These are phyloP conservation scores for Ascochyta lentis DNA, from an alignment of 2,329 filamentous ascomycete genomes.

Conservation along the genomic window DNA sequence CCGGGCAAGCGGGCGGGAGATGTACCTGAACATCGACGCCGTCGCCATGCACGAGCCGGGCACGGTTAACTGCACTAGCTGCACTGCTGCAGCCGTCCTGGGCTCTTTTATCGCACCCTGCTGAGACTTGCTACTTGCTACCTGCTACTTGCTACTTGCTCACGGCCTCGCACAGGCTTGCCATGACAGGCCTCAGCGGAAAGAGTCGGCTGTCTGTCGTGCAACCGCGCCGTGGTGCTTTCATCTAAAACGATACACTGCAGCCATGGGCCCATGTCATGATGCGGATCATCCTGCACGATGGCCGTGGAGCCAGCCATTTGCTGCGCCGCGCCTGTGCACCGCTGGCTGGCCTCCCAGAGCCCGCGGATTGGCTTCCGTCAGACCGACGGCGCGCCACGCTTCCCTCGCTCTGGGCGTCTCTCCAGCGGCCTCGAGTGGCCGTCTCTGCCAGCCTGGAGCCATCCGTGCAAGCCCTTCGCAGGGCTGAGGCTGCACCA, in stretches of 20 bases:
- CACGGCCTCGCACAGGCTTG: conserved; percentile 1
- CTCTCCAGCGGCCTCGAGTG: conserved; percentile 31
- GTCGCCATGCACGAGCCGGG: conserved; percentile 32
- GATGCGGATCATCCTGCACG: conserved; percentile 34
- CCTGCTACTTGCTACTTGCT: not conserved
- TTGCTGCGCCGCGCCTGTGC: conserved; percentile 27
- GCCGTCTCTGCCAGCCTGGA: conserved; percentile 12
- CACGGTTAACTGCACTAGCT: conserved; percentile 32
- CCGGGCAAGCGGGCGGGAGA: conserved; percentile 33
- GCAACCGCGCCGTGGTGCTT: conserved; percentile 34
- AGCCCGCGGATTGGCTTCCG: conserved; percentile 15
- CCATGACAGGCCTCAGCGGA: conserved; percentile 29
- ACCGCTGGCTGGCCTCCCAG: conserved; percentile 9
- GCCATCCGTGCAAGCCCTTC: conserved; percentile 8
- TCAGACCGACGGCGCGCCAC: conserved; percentile 22
- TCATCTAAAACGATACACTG: conserved; percentile 36
- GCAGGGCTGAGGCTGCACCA: conserved; percentile 25
- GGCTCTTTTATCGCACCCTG: conserved; percentile 22
- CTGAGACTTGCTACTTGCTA: conserved; percentile 3
- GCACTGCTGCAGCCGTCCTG: conserved; percentile 29
- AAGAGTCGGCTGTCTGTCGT: conserved; percentile 37
- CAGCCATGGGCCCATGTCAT: conserved; percentile 25
- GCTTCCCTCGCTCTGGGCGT: conserved; percentile 22
- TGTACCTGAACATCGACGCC: conserved; percentile 38
- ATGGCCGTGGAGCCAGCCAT: conserved; percentile 27